Evolutionary conservation across 2,329 filamentous ascomycete genomes (phyloP), one percentile per base, ranked within the genome.

Genomic region (Fusarium algeriense): DNA sequence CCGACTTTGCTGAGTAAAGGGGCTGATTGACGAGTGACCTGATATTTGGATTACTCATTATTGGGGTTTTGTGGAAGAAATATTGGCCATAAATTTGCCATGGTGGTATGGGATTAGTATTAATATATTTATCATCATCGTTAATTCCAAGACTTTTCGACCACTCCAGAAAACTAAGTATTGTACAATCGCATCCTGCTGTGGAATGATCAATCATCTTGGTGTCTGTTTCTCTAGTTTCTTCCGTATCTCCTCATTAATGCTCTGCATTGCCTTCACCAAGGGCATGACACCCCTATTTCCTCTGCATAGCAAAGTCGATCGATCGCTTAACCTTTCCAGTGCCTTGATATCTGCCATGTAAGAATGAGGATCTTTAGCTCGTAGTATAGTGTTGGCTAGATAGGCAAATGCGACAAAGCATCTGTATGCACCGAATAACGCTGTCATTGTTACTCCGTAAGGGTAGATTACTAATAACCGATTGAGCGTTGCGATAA

Each of bases 371-470:
- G 71, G 50, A 35, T 79, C 67, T 0, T 69, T 19, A 1, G 73
- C 54, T 5, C 69, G 73, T 1, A 79, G 40, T 4, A 79, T 66
- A 11, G 64, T 71, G 28, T 75, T 72, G 13, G 76, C 67, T 4
- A 79, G 38, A 41, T 75, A 78, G 4, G 77, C 75, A 43, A 73
- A 79, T 7, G 77, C 73, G 7, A 78, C 73, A 17, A 77, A 77
- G 7, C 72, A 76, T 10, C 77, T 60, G 13, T 77, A 79, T 7
- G 75, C 75, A 13, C 77, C 77, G 37, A 79, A 74, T 0, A 78
- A 34, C 0, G 69, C 66, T 3, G 73, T 69, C 57, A 79, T 70
- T 1, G 76, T 76, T 30, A 74, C 65, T 2, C 73, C 75, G 40
- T 71, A 73, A 1, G 77, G 73, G 32, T 68, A 73, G 7, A 72